These are phyloP conservation scores for Trichoderma asperellum DNA, from an alignment of 2,329 filamentous ascomycete genomes.

Conservation along the genomic window DNA sequence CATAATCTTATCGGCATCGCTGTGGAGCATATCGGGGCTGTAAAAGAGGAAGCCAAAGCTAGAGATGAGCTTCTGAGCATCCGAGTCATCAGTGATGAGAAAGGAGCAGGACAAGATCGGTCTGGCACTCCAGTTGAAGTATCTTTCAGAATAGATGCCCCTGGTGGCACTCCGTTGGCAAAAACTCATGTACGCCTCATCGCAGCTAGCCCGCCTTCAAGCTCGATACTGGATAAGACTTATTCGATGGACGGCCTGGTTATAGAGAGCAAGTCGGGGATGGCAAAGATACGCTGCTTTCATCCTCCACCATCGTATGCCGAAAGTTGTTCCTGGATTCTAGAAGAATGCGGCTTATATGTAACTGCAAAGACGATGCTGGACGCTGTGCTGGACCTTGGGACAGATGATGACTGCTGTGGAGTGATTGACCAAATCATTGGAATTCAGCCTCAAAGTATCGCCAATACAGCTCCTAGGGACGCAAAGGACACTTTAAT, in stretches of 20 bases:
- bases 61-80: slow-evolving; percentile 23
- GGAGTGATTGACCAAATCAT: slow-evolving; percentile 36
- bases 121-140: slow-evolving; percentile 13
- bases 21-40: slow-evolving; percentile 47
- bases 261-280: slow-evolving; percentile 36
- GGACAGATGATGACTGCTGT: slow-evolving; percentile 41
- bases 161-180: slow-evolving; percentile 31
- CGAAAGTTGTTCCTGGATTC: slow-evolving; percentile 43
- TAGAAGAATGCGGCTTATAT: slow-evolving; percentile 47
- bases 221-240: slow-evolving; percentile 35
- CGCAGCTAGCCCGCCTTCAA: slow-evolving; percentile 40
- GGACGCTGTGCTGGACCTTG: slow-evolving; percentile 43
- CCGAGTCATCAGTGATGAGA: background rate
- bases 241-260: slow-evolving; percentile 48
- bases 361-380: slow-evolving; percentile 47
- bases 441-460: background rate
- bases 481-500: background rate
- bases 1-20: slow-evolving; percentile 44
- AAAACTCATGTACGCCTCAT: slow-evolving; percentile 44
- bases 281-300: slow-evolving; percentile 42
- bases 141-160: slow-evolving; percentile 33
- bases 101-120: background rate
- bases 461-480: background rate
- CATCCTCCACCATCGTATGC: slow-evolving; percentile 45
- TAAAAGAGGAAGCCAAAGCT: slow-evolving; percentile 8